phyloP scores from a whole-genome alignment of 2,329 filamentous ascomycete species.

The Botryotinia convoluta region DNA sequence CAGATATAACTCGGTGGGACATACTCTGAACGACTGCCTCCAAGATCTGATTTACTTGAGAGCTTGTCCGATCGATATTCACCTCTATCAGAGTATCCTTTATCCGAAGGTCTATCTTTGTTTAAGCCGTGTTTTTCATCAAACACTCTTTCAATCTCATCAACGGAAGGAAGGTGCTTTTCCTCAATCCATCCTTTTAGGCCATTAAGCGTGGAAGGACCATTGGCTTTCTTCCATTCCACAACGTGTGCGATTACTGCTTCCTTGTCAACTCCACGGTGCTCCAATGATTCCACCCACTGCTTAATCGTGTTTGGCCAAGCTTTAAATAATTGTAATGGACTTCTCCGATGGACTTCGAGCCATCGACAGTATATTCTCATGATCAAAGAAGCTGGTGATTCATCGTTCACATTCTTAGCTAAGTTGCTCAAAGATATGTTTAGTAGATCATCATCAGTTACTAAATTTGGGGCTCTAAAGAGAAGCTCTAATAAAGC shows the following conservation, averaged over 20 bases:
- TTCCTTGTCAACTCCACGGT: slow-evolving; percentile 24
- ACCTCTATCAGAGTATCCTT: background rate
- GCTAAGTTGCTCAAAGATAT: slow-evolving; percentile 28
- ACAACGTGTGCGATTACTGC: slow-evolving; percentile 24
- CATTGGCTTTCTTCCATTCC: slow-evolving; percentile 26
- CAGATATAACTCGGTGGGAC: slow-evolving; percentile 30
- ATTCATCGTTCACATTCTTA: slow-evolving; percentile 22
- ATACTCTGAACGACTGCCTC: background rate
- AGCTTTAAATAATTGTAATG: slow-evolving; percentile 22
- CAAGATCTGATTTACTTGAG: background rate
- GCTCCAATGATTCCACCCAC: slow-evolving; percentile 30
- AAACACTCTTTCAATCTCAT: slow-evolving; percentile 25
- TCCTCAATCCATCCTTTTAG: background rate
- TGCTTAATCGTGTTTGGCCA: slow-evolving; percentile 32
- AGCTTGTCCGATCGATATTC: background rate
- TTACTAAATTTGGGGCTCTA: slow-evolving; percentile 21
- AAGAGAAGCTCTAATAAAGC: slow-evolving; percentile 9
- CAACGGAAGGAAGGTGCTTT: slow-evolving; percentile 16
- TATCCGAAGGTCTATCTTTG: background rate
- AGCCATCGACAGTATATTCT: slow-evolving; percentile 33
- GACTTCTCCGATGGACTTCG: slow-evolving; percentile 28
- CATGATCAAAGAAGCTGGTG: slow-evolving; percentile 23
- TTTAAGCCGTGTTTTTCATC: background rate
- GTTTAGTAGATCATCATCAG: slow-evolving; percentile 25
- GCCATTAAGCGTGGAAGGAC: background rate